phyloP scores from a whole-genome alignment of 2,329 filamentous ascomycete species.

The Metarhizium guizhouense region DNA sequence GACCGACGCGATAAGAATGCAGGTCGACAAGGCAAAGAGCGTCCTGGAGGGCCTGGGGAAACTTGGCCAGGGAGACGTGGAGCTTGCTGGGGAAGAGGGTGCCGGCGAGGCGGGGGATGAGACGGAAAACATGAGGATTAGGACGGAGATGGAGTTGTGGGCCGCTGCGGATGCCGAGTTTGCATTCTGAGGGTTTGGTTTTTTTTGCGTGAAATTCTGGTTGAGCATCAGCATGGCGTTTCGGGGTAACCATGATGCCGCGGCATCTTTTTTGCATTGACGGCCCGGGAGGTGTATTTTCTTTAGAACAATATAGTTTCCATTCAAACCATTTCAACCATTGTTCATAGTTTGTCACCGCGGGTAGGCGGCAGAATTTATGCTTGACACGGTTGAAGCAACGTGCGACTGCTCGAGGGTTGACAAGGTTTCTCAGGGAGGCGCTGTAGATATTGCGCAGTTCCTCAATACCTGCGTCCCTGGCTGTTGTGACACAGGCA shows the following conservation, averaged over 20 bases:
- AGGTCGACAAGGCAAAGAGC: slow-evolving; percentile 63
- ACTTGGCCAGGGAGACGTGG: slow-evolving; percentile 4
- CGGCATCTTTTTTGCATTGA: neutral
- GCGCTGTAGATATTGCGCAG: too few species aligned
- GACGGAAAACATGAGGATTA: slow-evolving; percentile 11
- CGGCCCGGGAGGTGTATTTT: too few species aligned
- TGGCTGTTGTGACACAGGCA: too few species aligned
- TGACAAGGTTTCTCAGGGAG: too few species aligned
- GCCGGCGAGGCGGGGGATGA: slow-evolving; percentile 7
- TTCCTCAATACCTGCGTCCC: too few species aligned
- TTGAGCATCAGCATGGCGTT: neutral
- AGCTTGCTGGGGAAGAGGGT: neutral
- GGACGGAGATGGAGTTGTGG: slow-evolving; percentile 31
- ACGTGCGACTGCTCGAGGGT: too few species aligned
- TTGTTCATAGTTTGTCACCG: too few species aligned
- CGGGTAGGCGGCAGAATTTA: too few species aligned
- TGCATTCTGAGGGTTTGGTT: slow-evolving; percentile 12
- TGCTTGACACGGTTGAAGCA: too few species aligned
- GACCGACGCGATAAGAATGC: slow-evolving; percentile 57
- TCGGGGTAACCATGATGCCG: neutral
- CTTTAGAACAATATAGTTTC: too few species aligned
- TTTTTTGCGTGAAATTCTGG: neutral
- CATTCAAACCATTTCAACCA: too few species aligned
- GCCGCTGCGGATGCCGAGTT: slow-evolving; percentile 32
- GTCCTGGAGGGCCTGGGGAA: slow-evolving; percentile 61